These are phyloP conservation scores for Thelonectria discophora DNA, from an alignment of 2,329 filamentous ascomycete species.

Conservation along the genomic window DNA sequence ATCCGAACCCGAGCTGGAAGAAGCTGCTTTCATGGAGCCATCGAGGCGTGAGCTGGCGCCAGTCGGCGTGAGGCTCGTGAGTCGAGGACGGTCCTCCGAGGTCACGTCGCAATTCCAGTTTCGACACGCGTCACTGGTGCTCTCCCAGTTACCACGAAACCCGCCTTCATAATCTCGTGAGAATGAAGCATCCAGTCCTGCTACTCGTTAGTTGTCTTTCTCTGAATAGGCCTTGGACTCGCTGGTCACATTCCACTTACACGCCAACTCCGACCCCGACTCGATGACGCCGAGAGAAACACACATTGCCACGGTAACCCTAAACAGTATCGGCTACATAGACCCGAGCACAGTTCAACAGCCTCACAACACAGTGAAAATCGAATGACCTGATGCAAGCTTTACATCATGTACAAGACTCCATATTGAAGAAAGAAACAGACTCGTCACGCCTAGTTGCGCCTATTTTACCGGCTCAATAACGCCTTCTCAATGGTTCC, in stretches of 20 bases:
- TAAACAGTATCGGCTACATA: background rate
- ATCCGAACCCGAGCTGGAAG: slow-evolving; percentile 23
- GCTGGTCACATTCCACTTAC: background rate
- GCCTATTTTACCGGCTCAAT: background rate
- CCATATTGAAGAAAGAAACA: background rate
- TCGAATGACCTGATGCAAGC: background rate
- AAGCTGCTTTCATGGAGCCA: background rate
- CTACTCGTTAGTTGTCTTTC: background rate
- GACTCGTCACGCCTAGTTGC: background rate
- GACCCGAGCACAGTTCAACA: background rate
- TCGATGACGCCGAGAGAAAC: background rate
- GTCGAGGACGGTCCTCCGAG: too few species aligned
- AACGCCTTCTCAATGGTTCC: background rate
- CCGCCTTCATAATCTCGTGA: background rate
- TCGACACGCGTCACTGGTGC: background rate
- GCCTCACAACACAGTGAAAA: background rate
- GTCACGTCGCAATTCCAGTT: background rate
- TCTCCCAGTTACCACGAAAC: background rate
- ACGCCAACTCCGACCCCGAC: background rate
- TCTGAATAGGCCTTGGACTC: background rate
- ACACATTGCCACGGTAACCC: background rate
- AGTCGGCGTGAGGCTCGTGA: background rate
- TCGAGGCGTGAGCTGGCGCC: background rate
- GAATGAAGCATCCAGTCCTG: background rate
- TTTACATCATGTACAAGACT: background rate